Evolutionary conservation across 2,329 filamentous ascomycete genomes (phyloP), one percentile per base, ranked within the genome.

Genomic region (Setomelanomma holmii): DNA sequence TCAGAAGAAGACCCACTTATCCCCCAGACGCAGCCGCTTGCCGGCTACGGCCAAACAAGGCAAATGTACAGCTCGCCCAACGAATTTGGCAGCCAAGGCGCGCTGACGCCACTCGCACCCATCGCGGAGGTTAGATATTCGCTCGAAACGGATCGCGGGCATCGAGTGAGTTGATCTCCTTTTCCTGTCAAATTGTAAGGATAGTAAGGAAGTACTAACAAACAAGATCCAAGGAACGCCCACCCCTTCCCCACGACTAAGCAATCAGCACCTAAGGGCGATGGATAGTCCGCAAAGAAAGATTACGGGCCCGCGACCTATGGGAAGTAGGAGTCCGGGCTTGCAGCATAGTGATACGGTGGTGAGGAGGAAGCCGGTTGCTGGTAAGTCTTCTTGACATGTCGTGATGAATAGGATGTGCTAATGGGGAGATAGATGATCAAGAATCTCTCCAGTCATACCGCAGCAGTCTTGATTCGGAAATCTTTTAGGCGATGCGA

Each of bases 1-100:
- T 76, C 75, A 49, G 83, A 86, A 50, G 80, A 85, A 19, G 84
- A 83, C 0, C 85, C 85, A 5, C 73, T 88, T 40, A 74, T 88
- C 19, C 85, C 85, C 12, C 79, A 80, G 40, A 76, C 78, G 30
- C 74, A 71, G 73, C 66, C 70, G 2, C 69, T 75, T 51, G 72
- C 71, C 3, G 71, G 72, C 33, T 72, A 73, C 40, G 72, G 72
- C 35, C 70, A 74, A 53, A 69, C 72, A 4, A 67, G 70, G 53
- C 69, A 71, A 52, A 76, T 74, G 74, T 75, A 73, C 54, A 73
- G 66, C 61, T 67, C 63, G 30, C 67, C 68, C 4, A 73, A 70
- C 41, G 68, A 73, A 50, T 71, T 72, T 50, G 70, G 74, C 10
- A 68, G 63, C 36, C 72, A 73, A 52, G 72, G 70, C 41, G 69